Base-by-base conservation (phyloP, 2,329 filamentous ascomycete genomes). In the Penicillium fuscoglaucum region DNA sequence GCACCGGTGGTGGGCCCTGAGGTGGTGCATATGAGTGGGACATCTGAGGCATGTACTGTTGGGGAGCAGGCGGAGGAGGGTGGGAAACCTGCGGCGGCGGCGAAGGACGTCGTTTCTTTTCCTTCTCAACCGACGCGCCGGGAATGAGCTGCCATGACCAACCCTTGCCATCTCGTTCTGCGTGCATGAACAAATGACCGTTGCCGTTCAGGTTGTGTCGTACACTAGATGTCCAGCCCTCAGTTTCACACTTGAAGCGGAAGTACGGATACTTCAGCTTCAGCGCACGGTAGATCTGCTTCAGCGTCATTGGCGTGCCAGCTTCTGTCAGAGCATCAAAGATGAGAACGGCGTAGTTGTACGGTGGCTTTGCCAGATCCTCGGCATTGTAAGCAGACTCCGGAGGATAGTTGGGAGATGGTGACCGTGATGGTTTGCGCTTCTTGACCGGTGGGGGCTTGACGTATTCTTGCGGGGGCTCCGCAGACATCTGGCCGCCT, bases 201-300 rank as follows among this genome's bases (percentile, higher is more conserved):
- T 76, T 87, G 75, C 68, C 83, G 75, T 72, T 80, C 46, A 88
- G 76, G 58, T 88, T 88, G 69, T 88, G 86, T 35, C 86, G 81
- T 39, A 88, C 85, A 76, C 84, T 87, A 35, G 84, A 87, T 60
- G 87, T 85, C 86, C 86, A 88, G 15, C 86, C 86, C 62, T 82
- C 81, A 1, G 85, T 87, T 54, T 82, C 83, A 68, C 86, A 86
- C 67, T 84, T 85, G 76, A 84, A 87, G 67, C 78, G 78, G 66
- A 81, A 81, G 66, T 83, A 87, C 1, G 85, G 85, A 66, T 85
- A 87, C 61, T 84, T 84, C 64, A 83, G 77, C 69, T 86, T 84
- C 56, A 88, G 81, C 43, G 83, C 83, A 62, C 84, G 82, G 70
- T 88, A 88, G 45, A 88, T 88, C 66, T 87, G 84, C 67, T 87